A percentile compares a stretch with the other conserved stretches of the same genome.
These are phyloP conservation scores for Quercus bicolor DNA, from an alignment of 306 rosid genomes.

Conservation along the genomic window DNA sequence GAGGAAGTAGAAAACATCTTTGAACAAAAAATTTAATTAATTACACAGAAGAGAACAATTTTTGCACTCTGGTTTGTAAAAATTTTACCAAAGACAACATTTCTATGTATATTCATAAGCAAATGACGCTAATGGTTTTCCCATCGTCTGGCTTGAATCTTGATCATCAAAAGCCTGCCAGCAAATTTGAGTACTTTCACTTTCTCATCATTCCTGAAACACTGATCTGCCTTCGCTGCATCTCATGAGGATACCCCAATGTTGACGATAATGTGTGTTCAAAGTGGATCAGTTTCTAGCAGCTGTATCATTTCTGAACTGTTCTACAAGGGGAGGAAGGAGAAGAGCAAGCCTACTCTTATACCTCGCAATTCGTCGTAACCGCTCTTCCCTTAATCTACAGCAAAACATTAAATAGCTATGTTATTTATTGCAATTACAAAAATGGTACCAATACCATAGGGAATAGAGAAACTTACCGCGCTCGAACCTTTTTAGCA, in stretches of 20 bases:
- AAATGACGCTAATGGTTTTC: neutral
- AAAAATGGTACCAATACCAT: neutral
- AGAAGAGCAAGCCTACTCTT: constrained; percentile 80
- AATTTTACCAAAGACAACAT: neutral
- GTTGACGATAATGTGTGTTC: neutral
- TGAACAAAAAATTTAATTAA: neutral
- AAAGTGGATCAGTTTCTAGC: constrained; percentile 46
- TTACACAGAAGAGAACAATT: neutral
- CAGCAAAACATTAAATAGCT: constrained; percentile 2
- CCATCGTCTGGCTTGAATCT: neutral
- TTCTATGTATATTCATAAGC: neutral
- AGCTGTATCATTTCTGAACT: constrained; percentile 57
- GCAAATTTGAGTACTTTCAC: neutral
- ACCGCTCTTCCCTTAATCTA: constrained; percentile 76
- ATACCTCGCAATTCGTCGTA: constrained; percentile 68
- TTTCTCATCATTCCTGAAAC: neutral
- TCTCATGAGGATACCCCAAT: neutral
- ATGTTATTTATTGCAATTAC: constrained; percentile 1
- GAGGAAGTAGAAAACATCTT: neutral
- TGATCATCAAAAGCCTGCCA: neutral
- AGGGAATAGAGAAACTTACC: constrained; percentile 36
- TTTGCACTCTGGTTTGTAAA: neutral
- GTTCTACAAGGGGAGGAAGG: constrained; percentile 72
- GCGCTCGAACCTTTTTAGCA: constrained; percentile 82
- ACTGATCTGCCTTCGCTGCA: neutral